Evolutionary conservation across 1,284 basidiomycete species (phyloP).

Genomic region (Sporisorium iseilematis-ciliati): DNA sequence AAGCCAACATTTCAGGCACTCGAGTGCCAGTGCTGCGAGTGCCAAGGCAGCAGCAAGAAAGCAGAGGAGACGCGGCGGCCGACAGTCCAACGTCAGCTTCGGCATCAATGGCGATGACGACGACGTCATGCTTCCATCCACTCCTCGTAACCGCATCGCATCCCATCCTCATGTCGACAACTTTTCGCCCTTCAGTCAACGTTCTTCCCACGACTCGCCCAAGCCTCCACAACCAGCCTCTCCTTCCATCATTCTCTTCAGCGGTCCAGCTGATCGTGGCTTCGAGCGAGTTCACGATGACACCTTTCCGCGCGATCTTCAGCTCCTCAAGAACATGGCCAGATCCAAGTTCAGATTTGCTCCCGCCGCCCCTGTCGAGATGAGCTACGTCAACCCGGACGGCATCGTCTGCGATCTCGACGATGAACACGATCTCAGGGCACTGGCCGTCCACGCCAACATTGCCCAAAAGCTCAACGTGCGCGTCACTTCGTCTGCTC

Average conservation of each 20-base stretch:
- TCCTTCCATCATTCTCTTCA: conserved; percentile 41
- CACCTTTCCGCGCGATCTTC: conserved; percentile 26
- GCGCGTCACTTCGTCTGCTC: conserved; percentile 24
- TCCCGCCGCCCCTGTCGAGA: conserved; percentile 25
- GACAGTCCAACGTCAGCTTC: conserved; percentile 7
- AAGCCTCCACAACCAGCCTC: conserved; percentile 17
- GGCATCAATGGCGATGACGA: background rate
- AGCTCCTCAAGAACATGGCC: conserved; percentile 26
- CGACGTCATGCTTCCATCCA: conserved; percentile 13
- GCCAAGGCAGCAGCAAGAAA: background rate
- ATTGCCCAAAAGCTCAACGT: conserved; percentile 40
- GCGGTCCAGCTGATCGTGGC: conserved; percentile 29
- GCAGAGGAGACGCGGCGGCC: background rate
- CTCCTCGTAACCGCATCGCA: conserved; percentile 23
- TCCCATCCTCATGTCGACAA: conserved; percentile 9
- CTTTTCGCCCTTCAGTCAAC: conserved; percentile 30
- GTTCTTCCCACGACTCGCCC: conserved; percentile 25
- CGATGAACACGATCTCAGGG: conserved; percentile 53
- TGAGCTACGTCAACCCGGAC: conserved; percentile 54
- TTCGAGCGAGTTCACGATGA: conserved; percentile 48
- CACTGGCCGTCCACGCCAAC: conserved; percentile 50
- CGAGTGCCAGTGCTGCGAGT: background rate
- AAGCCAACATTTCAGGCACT: conserved; percentile 1
- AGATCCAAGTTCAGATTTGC: conserved; percentile 41
- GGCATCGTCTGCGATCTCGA: conserved; percentile 52